Percentiles rank a stretch among this genome's conserved stretches.
These are phyloP conservation scores for Linaria vulgaris DNA, from an alignment of 257 asterid genomes.

Conservation along the genomic window DNA sequence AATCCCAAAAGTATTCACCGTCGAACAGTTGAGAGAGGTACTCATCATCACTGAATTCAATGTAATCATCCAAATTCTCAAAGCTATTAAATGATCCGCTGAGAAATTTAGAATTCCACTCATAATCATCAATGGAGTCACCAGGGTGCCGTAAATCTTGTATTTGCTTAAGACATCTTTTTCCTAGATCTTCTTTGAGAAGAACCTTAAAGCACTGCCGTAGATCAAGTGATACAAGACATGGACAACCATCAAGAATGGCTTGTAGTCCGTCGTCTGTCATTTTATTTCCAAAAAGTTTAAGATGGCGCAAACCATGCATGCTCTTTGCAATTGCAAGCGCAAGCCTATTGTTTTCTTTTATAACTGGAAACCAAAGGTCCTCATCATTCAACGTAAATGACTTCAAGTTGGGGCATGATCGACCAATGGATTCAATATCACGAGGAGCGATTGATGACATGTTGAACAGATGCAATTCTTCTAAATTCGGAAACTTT, in stretches of 20 bases:
- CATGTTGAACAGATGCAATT: constrained; percentile 1
- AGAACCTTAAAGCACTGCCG: constrained; percentile 33
- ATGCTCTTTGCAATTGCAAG: constrained; percentile 42
- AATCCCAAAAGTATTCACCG: too few species aligned
- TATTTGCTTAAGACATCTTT: constrained; percentile 30
- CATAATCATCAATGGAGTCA: constrained; percentile 38
- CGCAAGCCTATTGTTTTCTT: constrained; percentile 35
- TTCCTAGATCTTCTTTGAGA: constrained; percentile 35
- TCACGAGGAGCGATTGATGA: constrained; percentile 4
- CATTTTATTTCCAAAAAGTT: constrained; percentile 44
- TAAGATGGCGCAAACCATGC: constrained; percentile 51
- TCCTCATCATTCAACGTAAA: constrained; percentile 27
- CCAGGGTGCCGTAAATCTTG: constrained; percentile 28
- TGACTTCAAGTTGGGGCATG: constrained; percentile 42
- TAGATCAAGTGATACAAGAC: constrained; percentile 52
- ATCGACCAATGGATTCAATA: constrained; percentile 38
- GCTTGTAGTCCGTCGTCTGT: constrained; percentile 47
- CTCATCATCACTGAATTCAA: too few species aligned
- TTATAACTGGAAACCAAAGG: background rate
- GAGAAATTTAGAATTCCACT: constrained; percentile 3
- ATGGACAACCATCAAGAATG: constrained; percentile 49
- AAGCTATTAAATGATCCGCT: too few species aligned
- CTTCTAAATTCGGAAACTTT: background rate
- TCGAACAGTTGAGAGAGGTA: too few species aligned
- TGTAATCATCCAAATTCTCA: too few species aligned